Evolutionary conservation across 2,329 filamentous ascomycete species (phyloP).

Genomic region (Fonsecaea multimorphosa): DNA sequence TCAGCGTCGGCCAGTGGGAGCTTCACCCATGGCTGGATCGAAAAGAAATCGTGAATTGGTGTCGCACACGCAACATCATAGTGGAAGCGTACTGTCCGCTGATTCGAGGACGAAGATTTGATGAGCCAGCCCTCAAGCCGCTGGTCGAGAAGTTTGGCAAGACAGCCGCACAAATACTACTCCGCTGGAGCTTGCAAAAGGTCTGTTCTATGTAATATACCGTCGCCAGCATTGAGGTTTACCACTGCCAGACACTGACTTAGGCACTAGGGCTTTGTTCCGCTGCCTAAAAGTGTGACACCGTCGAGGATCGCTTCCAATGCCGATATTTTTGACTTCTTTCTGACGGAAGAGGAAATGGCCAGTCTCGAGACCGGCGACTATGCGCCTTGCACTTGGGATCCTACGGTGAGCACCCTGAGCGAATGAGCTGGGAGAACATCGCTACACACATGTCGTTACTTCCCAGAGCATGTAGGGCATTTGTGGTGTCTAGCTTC

Average conservation of each 20-base stretch:
- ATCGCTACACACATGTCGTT: too few species aligned
- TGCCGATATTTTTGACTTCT: constrained; percentile 66
- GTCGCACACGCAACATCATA: constrained; percentile 57
- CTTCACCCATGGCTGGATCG: constrained; percentile 76
- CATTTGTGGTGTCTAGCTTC: too few species aligned
- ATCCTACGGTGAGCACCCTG: neutral
- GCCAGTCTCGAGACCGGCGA: constrained; percentile 57
- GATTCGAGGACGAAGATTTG: constrained; percentile 71
- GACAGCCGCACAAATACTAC: constrained; percentile 75
- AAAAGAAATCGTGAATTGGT: constrained; percentile 64
- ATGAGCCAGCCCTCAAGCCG: constrained; percentile 67
- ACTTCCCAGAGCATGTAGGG: too few species aligned
- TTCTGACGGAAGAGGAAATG: constrained; percentile 65
- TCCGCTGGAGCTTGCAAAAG: constrained; percentile 84
- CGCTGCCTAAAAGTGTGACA: constrained; percentile 75
- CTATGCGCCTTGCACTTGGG: constrained; percentile 3
- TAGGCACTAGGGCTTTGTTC: constrained; percentile 61
- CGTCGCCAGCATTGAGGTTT: neutral
- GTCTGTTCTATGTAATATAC: constrained; percentile 52
- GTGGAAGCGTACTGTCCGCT: constrained; percentile 62
- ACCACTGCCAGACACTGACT: neutral
- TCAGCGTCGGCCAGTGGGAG: constrained; percentile 51
- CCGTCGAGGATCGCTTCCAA: constrained; percentile 71
- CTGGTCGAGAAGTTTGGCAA: constrained; percentile 75
- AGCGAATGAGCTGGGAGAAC: too few species aligned